phyloP scores from a whole-genome alignment of 345 rosid species.

The Hibiscus trionum region DNA sequence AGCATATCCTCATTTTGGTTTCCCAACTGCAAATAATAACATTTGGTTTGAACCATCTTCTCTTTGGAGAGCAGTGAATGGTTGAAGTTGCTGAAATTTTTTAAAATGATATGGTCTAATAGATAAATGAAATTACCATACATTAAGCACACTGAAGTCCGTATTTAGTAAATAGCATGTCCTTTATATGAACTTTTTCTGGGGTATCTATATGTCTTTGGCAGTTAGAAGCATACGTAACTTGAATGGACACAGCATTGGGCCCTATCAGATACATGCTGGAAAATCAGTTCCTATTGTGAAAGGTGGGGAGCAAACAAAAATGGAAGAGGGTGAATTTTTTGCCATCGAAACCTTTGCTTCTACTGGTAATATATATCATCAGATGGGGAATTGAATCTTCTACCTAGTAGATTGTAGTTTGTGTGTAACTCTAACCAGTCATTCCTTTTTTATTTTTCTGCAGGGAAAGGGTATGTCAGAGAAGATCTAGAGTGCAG shows the following conservation, averaged over 20 bases:
- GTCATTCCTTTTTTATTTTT: background rate
- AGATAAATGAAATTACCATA: background rate
- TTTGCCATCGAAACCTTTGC: conserved; percentile 91
- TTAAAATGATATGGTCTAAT: background rate
- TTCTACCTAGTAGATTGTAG: background rate
- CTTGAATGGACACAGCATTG: conserved; percentile 84
- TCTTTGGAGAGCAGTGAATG: background rate
- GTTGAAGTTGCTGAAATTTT: background rate
- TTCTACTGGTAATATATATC: conserved; percentile 60
- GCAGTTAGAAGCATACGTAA: conserved; percentile 88
- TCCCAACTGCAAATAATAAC: background rate
- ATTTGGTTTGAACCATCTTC: background rate
- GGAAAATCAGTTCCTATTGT: conserved; percentile 92
- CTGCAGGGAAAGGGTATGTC: conserved; percentile 64
- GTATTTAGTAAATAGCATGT: background rate
- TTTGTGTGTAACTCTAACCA: background rate
- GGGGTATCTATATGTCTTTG: background rate
- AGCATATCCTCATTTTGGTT: background rate
- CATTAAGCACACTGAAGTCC: background rate
- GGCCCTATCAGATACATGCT: conserved; percentile 87
- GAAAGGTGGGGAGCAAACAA: conserved; percentile 96
- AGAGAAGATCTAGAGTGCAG: conserved; percentile 46
- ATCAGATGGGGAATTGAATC: background rate
- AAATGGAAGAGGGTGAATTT: conserved; percentile 98
- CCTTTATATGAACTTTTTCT: background rate